Base-by-base conservation (phyloP, 2,329 filamentous ascomycete genomes). In the Penicillium palitans region DNA sequence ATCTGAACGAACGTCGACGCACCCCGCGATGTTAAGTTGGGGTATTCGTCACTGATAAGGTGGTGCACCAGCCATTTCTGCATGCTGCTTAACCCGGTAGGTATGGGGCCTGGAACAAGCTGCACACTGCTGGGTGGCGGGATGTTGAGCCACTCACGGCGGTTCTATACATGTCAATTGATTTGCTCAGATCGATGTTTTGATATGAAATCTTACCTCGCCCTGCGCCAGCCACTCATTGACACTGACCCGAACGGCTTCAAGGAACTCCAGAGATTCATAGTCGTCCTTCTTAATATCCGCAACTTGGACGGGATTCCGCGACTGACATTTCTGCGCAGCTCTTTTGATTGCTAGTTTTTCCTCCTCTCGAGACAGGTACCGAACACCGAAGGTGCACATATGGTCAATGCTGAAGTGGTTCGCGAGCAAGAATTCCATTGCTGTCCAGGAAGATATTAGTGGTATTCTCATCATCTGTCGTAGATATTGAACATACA, bases 11-110 rank as follows among this genome's bases (percentile, higher is more conserved):
- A 80, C 15, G 68, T 66, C 9, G 67, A 59, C 54, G 71, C 73
- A 13, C 73, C 69, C 13, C 75, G 67, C 3, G 78, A 74, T 33
- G 74, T 74, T 45, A 80, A 62, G 24, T 60, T 64, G 1, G 77
- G 76, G 55, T 76, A 90, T 62, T 89, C 86, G 15, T 80, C 81
- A 13, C 84, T 80, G n/a, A 90, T 80, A 13, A 89, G 76, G 64
- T 89, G 86, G 67, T 90, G 84, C 0, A 90, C 80, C 6, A 90
- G 77, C 35, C 85, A 80, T 69, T 87, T 85, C 68, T 90, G 86
- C 64, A 84, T 89, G 0, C 80, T 79, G 59, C 80, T 85, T 27
- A 87, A 68, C 1, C 56, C 58, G 5, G 52, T 57, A n/a, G 72
- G 70, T 41, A 73, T 7, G n/a, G 27, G 17, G 9, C 52, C 54